Evolutionary conservation across 768 basidiomycete genomes (phyloP).

Genomic region (Rhodotorula sphaerocarpa): DNA sequence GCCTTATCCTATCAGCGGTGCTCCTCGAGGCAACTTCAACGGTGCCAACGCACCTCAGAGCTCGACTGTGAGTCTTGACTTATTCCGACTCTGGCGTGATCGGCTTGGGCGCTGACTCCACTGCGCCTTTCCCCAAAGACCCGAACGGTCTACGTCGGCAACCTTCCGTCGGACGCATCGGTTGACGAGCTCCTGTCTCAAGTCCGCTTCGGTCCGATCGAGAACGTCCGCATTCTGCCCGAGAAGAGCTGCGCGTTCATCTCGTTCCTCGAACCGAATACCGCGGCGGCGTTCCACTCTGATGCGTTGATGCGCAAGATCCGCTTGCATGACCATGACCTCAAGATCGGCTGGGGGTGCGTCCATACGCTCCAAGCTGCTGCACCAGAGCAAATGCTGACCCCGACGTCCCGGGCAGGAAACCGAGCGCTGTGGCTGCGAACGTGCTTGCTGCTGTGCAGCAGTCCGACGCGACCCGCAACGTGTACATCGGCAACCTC

Average conservation of each 20-base stretch:
- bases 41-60: conserved; percentile 17
- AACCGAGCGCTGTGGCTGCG: conserved; percentile 77
- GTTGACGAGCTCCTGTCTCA: conserved; percentile 97
- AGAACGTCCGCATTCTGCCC: conserved; percentile 84
- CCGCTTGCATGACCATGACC: conserved; percentile 83
- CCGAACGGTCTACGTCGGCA: conserved; percentile 94
- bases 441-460: conserved; percentile 79
- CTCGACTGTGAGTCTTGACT: conserved; percentile 8
- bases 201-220: conserved; percentile 94
- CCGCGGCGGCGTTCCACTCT: conserved; percentile 92
- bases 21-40: conserved; percentile 5
- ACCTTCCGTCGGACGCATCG: conserved; percentile 86
- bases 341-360: conserved; percentile 92
- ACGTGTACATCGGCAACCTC: conserved; percentile 90
- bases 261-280: conserved; percentile 87
- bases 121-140: conserved; percentile 1
- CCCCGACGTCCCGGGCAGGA: too few relatives aligned
- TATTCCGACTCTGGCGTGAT: background rate
- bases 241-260: conserved; percentile 98
- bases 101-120: background rate
- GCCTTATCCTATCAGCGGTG: conserved; percentile 19
- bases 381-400: too few relatives aligned
- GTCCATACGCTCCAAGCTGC: too few relatives aligned
- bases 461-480: conserved; percentile 85
- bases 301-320: conserved; percentile 94